Base-by-base conservation (phyloP, 305 asterid genomes). In the Rubia balearica region DNA sequence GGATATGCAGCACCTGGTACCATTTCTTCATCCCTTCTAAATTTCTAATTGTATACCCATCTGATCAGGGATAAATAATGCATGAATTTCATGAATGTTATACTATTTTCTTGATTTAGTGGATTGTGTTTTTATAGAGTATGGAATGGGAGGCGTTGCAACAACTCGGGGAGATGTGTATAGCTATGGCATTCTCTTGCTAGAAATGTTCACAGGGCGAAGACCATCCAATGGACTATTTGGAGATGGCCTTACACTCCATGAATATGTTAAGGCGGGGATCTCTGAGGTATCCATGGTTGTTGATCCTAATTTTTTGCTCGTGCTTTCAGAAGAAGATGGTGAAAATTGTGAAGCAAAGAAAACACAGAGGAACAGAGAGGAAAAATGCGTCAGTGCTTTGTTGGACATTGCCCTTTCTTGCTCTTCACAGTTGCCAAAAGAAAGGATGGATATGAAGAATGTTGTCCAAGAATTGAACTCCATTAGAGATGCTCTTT, bases 1-100 rank as follows among this genome's bases (percentile, higher is more conserved):
- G 86, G 86, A 33, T 82, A 82, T 75, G 80, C 78, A 46, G 79
- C 86, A 33, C 86, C 83, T 30, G 84, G 86, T 83, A 77, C n/a
- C 70, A 22, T 63, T 61, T 27, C 43, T 24, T 60, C 65, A 8
- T 24, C 42, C 53, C n/a, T 27, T 5, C 41, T 30, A 30, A n/a
- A n/a, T n/a, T n/a, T n/a, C n/a, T n/a, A n/a, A n/a, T n/a, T n/a
- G n/a, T n/a, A n/a, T n/a, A n/a, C n/a, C n/a, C n/a, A n/a, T n/a
- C n/a, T n/a, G n/a, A n/a, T 30, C 33, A 51, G 21, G 16, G 21
- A 51, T 2, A 43, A 48, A 13, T 48, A 14, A 48, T 48, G 1
- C 55, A 48, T 48, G 3, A 51, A 6, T 9, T 49, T 19, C 17
- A 3, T 11, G 1, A 1, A 56, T 7, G 33, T n/a, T 55, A 19